Percentiles rank a stretch among this genome's conserved stretches.
Evolutionary conservation across 2,329 filamentous ascomycete genomes (phyloP).

Genomic region (Albophoma yamanashiensis): DNA sequence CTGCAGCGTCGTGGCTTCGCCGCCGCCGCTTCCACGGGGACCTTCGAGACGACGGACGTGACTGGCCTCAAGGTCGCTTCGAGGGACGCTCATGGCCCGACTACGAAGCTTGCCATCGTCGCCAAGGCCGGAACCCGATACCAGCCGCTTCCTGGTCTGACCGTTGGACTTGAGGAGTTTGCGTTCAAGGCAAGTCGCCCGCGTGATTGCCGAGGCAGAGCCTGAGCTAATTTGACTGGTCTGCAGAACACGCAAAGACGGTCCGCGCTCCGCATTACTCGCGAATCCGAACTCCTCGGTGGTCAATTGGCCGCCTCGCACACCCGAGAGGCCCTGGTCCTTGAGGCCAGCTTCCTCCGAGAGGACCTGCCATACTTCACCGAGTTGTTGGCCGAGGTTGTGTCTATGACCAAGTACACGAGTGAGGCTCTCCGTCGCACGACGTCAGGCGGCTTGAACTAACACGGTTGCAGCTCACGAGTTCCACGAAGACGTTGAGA

Average conservation of each 20-base stretch:
- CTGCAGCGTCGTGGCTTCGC: constrained; percentile 44
- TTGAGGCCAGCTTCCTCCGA: constrained; percentile 90
- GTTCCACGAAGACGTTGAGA: constrained; percentile 78
- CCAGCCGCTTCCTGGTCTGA: constrained; percentile 79
- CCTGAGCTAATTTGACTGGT: constrained; percentile 35
- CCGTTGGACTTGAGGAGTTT: constrained; percentile 85
- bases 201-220: constrained; percentile 4
- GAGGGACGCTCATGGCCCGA: constrained; percentile 79
- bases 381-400: constrained; percentile 87
- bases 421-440: constrained; percentile 35
- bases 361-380: constrained; percentile 96
- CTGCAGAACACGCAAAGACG: constrained; percentile 72
- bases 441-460: constrained; percentile 2
- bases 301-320: constrained; percentile 81
- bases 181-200: constrained; percentile 74
- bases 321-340: constrained; percentile 83
- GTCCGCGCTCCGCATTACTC: constrained; percentile 83
- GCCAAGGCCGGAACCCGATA: constrained; percentile 92
- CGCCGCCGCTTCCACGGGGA: constrained; percentile 55
- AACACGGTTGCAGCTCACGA: constrained; percentile 57
- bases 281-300: constrained; percentile 91
- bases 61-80: constrained; percentile 86
- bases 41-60: constrained; percentile 79
- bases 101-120: constrained; percentile 83
- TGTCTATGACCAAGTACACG: constrained; percentile 78